These are phyloP conservation scores for Epichloe brachyelytri DNA, from an alignment of 2,329 filamentous ascomycete species.

Conservation along the genomic window DNA sequence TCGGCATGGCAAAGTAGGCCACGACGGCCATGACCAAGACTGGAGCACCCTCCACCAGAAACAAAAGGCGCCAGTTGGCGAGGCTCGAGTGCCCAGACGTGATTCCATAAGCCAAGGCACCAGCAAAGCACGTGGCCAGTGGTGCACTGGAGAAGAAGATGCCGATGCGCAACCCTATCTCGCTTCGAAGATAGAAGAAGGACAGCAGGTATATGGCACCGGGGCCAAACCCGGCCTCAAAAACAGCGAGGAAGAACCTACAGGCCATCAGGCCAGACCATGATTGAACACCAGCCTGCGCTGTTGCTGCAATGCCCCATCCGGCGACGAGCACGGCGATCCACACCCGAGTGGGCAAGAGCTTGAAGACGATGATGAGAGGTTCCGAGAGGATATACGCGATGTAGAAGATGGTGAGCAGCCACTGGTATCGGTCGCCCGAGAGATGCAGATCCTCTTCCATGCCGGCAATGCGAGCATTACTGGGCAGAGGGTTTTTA, in stretches of 20 bases:
- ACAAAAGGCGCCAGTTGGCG: constrained; percentile 51
- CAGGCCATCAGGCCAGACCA: constrained; percentile 32
- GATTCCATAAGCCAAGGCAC: constrained; percentile 52
- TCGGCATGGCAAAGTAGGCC: constrained; percentile 17
- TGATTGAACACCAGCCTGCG: constrained; percentile 31
- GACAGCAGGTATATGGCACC: constrained; percentile 21
- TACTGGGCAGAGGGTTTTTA: constrained; percentile 4
- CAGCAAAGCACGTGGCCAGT: constrained; percentile 53
- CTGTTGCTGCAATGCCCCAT: constrained; percentile 13
- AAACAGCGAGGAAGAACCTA: constrained; percentile 25
- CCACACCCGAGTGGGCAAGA: constrained; percentile 5
- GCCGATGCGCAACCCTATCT: constrained; percentile 19
- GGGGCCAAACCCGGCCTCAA: constrained; percentile 20
- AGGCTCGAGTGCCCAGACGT: constrained; percentile 41
- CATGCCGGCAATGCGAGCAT: constrained; percentile 13
- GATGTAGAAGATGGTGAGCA: constrained; percentile 14
- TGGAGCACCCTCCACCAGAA: constrained; percentile 37
- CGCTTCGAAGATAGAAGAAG: constrained; percentile 23
- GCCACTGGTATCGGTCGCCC: constrained; percentile 10
- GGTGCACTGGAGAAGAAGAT: constrained; percentile 44
- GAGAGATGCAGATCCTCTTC: constrained; percentile 10
- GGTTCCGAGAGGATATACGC: constrained; percentile 9
- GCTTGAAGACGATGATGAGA: constrained; percentile 7
- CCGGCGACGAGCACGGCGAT: constrained; percentile 4
- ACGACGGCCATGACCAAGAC: constrained; percentile 19